Evolutionary conservation across 768 basidiomycete species (phyloP), one percentile per base, ranked within the genome.

Genomic region (Rhodotorula graminis): DNA sequence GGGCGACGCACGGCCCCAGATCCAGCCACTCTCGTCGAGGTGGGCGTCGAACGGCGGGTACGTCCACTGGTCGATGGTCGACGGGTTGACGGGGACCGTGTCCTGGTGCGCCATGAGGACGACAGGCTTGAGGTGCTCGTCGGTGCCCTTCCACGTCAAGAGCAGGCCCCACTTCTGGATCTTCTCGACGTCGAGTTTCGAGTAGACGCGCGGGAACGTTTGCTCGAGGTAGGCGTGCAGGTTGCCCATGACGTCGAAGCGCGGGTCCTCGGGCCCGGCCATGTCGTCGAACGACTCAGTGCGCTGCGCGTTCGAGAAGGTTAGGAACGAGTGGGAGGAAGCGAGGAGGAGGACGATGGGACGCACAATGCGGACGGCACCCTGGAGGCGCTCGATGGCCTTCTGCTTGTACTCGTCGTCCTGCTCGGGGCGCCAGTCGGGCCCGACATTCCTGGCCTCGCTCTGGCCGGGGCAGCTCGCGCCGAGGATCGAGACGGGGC

Each of bases 161-260:
- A 90, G 80, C n/a, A 91, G 83, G 0, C 86, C 90, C 75, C 89
- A 90, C 0, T 86, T 89, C 79, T 91, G 91, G 76, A 93, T 86
- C 75, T 87, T 88, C 16, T 87, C 87, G 70, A 89, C 83, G 44
- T 83, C 78, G 57, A 91, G 83, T 16, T 80, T 84, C n/a, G 82
- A 14, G 79, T 90, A 87, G 16, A 72, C 65, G 8, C 42, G 29
- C 9, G 74, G 74, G 61, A 60, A 75, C 2, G 74, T 72, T 58
- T 42, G 12, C 40, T 72, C 71, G 61, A 76, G 71, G 59, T 76
- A 76, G 0, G 50, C 27, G 66, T 72, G 71, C 10, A 76, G 37
- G 33, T 57, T 15, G 23, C 3, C 62, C 1, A 72, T 27, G 23
- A n/a, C 31, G 2, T 62, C 52, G 44, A 70, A 70, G 2, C 75